These are phyloP conservation scores for Anthostomella pinea DNA, from an alignment of 2,329 filamentous ascomycete species.

Conservation along the genomic window DNA sequence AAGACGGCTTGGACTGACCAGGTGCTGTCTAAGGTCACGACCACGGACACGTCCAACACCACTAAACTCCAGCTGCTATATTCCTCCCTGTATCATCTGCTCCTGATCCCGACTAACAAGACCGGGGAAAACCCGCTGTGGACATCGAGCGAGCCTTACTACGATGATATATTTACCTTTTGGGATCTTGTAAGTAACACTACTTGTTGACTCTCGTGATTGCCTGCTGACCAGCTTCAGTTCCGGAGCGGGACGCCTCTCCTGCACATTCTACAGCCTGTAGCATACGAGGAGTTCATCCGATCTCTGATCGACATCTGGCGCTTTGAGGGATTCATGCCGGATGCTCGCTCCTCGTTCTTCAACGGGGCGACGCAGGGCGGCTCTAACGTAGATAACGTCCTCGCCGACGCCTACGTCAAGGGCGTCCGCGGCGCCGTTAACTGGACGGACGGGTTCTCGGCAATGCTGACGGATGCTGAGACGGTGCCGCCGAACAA, in stretches of 20 bases:
- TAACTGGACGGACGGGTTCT: conserved; percentile 62
- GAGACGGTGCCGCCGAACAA: conserved; percentile 61
- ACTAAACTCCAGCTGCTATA: conserved; percentile 62
- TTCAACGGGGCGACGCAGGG: conserved; percentile 68
- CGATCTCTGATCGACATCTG: conserved; percentile 67
- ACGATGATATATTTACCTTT: conserved; percentile 68
- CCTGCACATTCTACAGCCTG: conserved; percentile 63
- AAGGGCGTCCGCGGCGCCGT: conserved; percentile 63
- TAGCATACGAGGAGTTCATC: conserved; percentile 62
- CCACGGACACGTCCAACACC: conserved; percentile 50
- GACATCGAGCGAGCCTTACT: conserved; percentile 64
- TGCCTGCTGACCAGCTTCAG: conserved; percentile 22
- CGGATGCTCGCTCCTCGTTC: conserved; percentile 65
- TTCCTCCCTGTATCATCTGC: conserved; percentile 67
- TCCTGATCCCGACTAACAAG: conserved; percentile 65
- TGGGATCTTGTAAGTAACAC: conserved; percentile 57
- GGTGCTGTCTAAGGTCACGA: conserved; percentile 62
- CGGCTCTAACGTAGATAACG: conserved; percentile 68
- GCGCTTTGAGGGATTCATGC: conserved; percentile 61
- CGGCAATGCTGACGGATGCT: conserved; percentile 65
- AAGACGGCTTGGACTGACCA: conserved; percentile 57
- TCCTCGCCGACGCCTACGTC: conserved; percentile 69
- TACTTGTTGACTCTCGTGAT: too few species aligned
- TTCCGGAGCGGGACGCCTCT: conserved; percentile 65
- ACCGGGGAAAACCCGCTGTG: conserved; percentile 69